Evolutionary conservation across 2,329 filamentous ascomycete genomes (phyloP).

Genomic region (Colletotrichum tabaci): DNA sequence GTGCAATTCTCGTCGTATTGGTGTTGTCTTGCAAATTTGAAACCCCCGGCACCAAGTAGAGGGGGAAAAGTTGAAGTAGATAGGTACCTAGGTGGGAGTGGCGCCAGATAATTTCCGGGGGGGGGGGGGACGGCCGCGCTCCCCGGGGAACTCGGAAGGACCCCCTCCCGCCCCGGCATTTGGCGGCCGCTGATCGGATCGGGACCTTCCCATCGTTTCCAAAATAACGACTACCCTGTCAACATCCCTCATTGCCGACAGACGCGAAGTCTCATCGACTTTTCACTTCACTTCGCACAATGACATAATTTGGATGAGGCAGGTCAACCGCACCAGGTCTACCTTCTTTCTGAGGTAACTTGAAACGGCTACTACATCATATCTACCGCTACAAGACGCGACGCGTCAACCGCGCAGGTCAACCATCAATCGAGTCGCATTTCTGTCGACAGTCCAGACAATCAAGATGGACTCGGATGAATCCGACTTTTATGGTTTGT

Average conservation of each 20-base stretch:
- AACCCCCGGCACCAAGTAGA: slow-evolving; percentile 37
- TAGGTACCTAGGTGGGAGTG: too few relatives aligned
- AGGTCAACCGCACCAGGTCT: background rate
- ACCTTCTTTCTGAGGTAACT: background rate
- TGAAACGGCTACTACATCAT: background rate
- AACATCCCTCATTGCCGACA: background rate
- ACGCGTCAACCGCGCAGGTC: background rate
- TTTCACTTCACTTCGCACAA: background rate
- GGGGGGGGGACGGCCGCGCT: slow-evolving; percentile 17
- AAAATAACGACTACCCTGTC: slow-evolving; percentile 1
- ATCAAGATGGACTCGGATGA: slow-evolving; percentile 40
- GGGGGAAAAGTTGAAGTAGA: background rate
- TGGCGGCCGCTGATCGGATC: slow-evolving; percentile 27
- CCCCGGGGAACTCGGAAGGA: slow-evolving; percentile 30
- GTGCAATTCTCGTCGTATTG: background rate
- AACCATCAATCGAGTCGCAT: background rate
- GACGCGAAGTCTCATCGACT: background rate
- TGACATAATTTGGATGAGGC: background rate
- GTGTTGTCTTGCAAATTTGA: background rate
- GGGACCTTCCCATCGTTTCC: background rate
- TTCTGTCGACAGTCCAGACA: too few relatives aligned
- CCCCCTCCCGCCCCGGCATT: slow-evolving; percentile 20
- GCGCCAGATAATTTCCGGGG: slow-evolving; percentile 6
- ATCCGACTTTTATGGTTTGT: slow-evolving; percentile 46
- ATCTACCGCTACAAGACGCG: background rate